Percentiles rank a stretch among this genome's conserved stretches.
Evolutionary conservation across 495 filamentous ascomycete genomes (phyloP).

Genomic region (Clavariopsis aquatica): DNA sequence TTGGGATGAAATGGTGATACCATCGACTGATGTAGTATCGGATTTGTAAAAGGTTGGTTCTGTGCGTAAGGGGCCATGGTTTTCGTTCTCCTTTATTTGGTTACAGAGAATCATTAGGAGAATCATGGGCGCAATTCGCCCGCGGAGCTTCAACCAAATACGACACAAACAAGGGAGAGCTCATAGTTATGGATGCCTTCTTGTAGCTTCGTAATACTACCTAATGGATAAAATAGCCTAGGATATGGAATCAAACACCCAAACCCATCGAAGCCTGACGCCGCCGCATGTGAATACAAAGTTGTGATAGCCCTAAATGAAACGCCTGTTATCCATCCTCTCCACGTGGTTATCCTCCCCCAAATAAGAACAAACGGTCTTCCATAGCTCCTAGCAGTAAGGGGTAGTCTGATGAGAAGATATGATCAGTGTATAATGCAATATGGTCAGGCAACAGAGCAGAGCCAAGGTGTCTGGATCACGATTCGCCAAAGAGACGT

Average conservation of each 20-base stretch:
- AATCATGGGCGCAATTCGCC: too few relatives aligned
- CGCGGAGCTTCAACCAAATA: too few relatives aligned
- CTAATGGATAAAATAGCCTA: not conserved
- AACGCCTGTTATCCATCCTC: not conserved
- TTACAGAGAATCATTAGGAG: too few relatives aligned
- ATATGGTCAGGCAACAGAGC: not conserved
- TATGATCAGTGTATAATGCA: not conserved
- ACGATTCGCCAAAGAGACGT: constrained; percentile 72
- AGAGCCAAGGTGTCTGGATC: not conserved
- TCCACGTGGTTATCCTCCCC: not conserved
- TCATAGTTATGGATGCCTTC: not conserved
- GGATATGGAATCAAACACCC: not conserved
- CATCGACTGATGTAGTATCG: too few relatives aligned
- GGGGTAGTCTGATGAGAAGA: not conserved
- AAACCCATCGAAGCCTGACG: not conserved
- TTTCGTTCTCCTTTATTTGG: too few relatives aligned
- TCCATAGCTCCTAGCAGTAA: not conserved
- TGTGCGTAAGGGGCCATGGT: too few relatives aligned
- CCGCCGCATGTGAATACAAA: not conserved
- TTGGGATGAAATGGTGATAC: too few relatives aligned
- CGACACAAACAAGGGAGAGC: too few relatives aligned
- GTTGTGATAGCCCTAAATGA: not conserved
- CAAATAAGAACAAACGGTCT: not conserved
- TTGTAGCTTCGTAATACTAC: not conserved
- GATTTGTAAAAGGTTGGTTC: too few relatives aligned